Evolutionary conservation across 768 basidiomycete species (phyloP).

Genomic region (Rhizopogon sp.): DNA sequence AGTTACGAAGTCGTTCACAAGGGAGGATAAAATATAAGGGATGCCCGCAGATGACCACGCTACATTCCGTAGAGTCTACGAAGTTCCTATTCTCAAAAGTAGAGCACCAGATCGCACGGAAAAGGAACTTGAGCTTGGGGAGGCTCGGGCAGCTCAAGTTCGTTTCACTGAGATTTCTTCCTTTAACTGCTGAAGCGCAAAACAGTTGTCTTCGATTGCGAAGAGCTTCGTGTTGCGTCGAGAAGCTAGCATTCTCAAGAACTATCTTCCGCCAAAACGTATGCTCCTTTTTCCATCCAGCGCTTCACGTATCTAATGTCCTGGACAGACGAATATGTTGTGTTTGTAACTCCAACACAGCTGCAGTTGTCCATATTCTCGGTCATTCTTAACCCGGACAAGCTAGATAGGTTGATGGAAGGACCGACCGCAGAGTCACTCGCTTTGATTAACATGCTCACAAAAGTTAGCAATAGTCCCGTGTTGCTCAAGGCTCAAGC

Average conservation of each 20-base stretch:
- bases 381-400: conserved; percentile 67
- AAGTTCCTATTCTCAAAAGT: conserved; percentile 81
- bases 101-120: conserved; percentile 69
- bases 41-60: conserved; percentile 58
- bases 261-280: conserved; percentile 92
- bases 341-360: conserved; percentile 88
- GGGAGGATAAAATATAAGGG: not conserved
- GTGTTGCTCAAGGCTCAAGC: conserved; percentile 78
- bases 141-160: conserved; percentile 75
- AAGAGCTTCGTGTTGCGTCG: conserved; percentile 89
- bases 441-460: conserved; percentile 72
- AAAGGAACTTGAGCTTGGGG: conserved; percentile 74
- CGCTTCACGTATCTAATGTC: not conserved
- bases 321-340: conserved; percentile 86
- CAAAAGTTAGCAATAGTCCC: conserved; percentile 92
- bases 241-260: conserved; percentile 75
- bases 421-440: conserved; percentile 74
- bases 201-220: conserved; percentile 65
- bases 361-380: conserved; percentile 79
- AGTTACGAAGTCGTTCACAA: conserved; percentile 5
- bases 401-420: conserved; percentile 62
- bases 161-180: not conserved
- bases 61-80: conserved; percentile 78
- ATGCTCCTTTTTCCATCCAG: conserved; percentile 15
- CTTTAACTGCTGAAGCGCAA: not conserved